Evolutionary conservation across 305 asterid species (phyloP).

Genomic region (Andrographis paniculata): DNA sequence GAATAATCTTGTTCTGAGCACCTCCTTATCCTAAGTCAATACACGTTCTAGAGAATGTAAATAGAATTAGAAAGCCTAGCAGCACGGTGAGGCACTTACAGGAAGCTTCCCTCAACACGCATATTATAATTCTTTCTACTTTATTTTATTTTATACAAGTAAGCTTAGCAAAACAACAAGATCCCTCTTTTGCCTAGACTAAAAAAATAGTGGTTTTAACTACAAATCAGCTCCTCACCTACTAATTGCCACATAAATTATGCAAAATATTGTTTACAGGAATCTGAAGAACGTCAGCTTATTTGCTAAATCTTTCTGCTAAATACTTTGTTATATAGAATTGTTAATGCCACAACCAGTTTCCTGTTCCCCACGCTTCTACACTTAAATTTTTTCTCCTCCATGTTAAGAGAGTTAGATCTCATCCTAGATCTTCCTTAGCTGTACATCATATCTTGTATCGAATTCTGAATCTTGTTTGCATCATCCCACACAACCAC

Average conservation of each 20-base stretch:
- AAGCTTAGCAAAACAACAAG: background rate
- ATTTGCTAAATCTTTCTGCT: background rate
- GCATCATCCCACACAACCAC: background rate
- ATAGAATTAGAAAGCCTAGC: background rate
- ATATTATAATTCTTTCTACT: background rate
- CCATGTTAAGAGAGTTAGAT: background rate
- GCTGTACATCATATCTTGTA: background rate
- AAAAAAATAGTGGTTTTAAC: background rate
- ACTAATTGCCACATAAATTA: background rate
- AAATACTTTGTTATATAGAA: background rate
- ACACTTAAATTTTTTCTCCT: background rate
- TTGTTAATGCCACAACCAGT: too few species aligned
- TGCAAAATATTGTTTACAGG: background rate
- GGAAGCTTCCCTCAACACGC: background rate
- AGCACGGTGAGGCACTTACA: background rate
- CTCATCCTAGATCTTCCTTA: background rate
- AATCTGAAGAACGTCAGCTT: background rate
- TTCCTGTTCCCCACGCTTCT: too few species aligned
- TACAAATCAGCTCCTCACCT: background rate
- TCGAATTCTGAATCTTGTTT: background rate
- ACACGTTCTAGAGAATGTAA: background rate
- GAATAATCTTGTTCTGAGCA: background rate
- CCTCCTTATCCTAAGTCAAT: background rate
- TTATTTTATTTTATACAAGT: background rate
- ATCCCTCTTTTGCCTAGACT: background rate